Conservation (phyloP, 345 rosid species). For the Dovyalis caffra region DNA sequence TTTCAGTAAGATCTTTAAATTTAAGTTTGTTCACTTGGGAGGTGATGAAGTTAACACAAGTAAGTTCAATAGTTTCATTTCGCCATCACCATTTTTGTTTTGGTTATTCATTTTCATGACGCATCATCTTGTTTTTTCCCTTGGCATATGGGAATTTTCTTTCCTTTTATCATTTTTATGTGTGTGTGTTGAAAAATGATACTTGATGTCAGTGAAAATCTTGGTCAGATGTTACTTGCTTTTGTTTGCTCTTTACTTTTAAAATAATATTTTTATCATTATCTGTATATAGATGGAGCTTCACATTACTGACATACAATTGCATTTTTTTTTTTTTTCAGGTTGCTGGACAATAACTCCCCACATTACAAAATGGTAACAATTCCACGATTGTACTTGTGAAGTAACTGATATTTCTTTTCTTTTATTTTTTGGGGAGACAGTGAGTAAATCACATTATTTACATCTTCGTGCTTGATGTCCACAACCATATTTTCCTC, state of each 20-base stretch:
- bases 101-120: neutral
- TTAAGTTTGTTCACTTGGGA: conserved; percentile 71
- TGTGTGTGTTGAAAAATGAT: neutral
- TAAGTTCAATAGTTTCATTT: conserved; percentile 26
- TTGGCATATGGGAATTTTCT: neutral
- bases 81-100: neutral
- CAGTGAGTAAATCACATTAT: neutral
- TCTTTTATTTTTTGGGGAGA: too few species aligned
- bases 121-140: neutral
- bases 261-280: neutral
- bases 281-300: neutral
- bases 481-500: neutral
- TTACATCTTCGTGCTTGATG: neutral
- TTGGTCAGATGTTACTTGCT: neutral
- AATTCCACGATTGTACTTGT: conserved; percentile 5
- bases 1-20: conserved; percentile 75
- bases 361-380: conserved; percentile 53
- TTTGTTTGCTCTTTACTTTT: neutral
- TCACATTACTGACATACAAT: neutral
- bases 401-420: too few species aligned
- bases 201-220: neutral
- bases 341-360: conserved; percentile 69
- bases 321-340: conserved; percentile 31
- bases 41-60: conserved; percentile 83
- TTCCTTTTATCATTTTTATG: neutral